Evolutionary conservation across 495 filamentous ascomycete genomes (phyloP).

Genomic region (Penicillium ochrochloron): DNA sequence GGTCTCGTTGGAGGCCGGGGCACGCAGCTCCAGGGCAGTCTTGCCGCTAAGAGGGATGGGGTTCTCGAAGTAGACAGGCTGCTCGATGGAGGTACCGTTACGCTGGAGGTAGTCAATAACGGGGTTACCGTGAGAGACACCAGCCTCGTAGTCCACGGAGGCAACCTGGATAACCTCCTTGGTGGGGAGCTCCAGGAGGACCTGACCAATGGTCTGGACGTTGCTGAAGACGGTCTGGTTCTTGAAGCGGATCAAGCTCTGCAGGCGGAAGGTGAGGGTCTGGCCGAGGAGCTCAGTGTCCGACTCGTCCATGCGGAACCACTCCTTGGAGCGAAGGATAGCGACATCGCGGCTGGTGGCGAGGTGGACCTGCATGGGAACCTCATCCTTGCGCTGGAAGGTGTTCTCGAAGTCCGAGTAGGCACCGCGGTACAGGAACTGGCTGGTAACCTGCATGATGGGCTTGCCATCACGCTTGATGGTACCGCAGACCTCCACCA

Average conservation of each 20-base stretch:
- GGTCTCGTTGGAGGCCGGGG: constrained; percentile 96
- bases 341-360: constrained; percentile 86
- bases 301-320: constrained; percentile 83
- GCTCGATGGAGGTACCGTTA: constrained; percentile 90
- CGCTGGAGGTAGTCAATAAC: constrained; percentile 95
- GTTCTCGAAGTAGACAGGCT: constrained; percentile 97
- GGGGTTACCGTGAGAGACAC: constrained; percentile 89
- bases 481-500: constrained; percentile 98
- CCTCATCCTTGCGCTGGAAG: constrained; percentile 96
- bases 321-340: constrained; percentile 92
- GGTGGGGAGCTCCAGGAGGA: constrained; percentile 91
- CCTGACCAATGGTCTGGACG: constrained; percentile 91
- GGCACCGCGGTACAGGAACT: constrained; percentile 92
- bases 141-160: constrained; percentile 90
- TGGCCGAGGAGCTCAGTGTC: constrained; percentile 86
- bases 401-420: constrained; percentile 97
- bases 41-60: constrained; percentile 93
- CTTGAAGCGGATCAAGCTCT: constrained; percentile 91
- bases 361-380: constrained; percentile 91
- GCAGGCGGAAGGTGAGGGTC: constrained; percentile 94
- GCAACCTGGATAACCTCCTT: constrained; percentile 98
- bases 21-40: constrained; percentile 81
- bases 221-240: constrained; percentile 90
- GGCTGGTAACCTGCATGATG: constrained; percentile 98
- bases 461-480: constrained; percentile 82